Percentiles rank a stretch among this genome's conserved stretches.
These are phyloP conservation scores for Auriscalpium orientale DNA, from an alignment of 768 basidiomycete genomes.

Conservation along the genomic window DNA sequence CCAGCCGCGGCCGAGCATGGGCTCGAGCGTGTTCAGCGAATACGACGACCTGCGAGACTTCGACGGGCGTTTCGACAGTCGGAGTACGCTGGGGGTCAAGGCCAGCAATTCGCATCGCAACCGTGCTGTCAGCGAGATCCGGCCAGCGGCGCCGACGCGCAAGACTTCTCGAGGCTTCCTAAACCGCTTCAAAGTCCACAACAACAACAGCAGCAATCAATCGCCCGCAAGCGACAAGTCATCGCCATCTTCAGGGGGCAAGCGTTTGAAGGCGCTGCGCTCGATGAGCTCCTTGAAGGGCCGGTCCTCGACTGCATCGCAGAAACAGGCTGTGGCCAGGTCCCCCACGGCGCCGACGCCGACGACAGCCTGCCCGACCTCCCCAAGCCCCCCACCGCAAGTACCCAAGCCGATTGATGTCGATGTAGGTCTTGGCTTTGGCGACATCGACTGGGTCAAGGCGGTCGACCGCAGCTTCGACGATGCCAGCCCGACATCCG, in stretches of 20 bases:
- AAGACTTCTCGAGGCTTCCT: constrained; percentile 67
- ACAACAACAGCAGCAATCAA: constrained; percentile 28
- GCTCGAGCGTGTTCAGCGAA: constrained; percentile 70
- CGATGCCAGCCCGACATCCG: constrained; percentile 17
- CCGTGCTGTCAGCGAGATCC: constrained; percentile 27
- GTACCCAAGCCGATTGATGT: constrained; percentile 47
- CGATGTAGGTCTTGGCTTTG: constrained; percentile 22
- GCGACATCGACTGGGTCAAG: constrained; percentile 42
- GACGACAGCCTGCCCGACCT: no score
- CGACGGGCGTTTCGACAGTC: constrained; percentile 78
- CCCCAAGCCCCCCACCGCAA: constrained; percentile 33
- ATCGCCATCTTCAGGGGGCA: constrained; percentile 29
- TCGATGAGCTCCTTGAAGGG: constrained; percentile 79
- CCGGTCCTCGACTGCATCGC: constrained; percentile 28
- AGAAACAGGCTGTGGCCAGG: background rate
- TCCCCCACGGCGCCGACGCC: background rate
- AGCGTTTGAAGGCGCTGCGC: constrained; percentile 62
- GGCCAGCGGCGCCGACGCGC: constrained; percentile 33
- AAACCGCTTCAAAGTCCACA: constrained; percentile 49
- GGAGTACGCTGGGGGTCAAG: constrained; percentile 55
- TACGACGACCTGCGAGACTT: constrained; percentile 87
- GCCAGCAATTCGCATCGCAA: constrained; percentile 25
- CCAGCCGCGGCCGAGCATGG: constrained; percentile 60
- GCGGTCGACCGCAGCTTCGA: constrained; percentile 17
- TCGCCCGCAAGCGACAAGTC: constrained; percentile 34